These are phyloP conservation scores for Curvularia spicifera DNA, from an alignment of 2,329 filamentous ascomycete species.

Conservation along the genomic window DNA sequence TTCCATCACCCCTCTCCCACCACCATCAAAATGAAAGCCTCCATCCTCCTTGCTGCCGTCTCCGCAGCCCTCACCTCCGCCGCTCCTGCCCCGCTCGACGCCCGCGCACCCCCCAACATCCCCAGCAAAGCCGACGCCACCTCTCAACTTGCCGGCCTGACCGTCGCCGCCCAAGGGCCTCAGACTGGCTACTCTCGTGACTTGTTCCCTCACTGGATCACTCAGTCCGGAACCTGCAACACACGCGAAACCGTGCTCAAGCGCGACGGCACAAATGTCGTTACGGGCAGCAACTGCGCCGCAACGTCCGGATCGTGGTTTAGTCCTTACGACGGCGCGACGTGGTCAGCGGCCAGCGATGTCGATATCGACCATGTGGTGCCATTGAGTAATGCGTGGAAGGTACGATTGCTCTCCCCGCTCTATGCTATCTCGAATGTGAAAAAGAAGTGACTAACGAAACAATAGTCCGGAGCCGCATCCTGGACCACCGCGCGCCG, in stretches of 20 bases:
- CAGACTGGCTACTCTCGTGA: conserved; percentile 68
- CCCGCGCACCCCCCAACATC: conserved; percentile 64
- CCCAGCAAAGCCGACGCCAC: conserved; percentile 65
- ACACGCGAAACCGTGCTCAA: conserved; percentile 74
- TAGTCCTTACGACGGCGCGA: conserved; percentile 75
- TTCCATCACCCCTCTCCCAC: neutral
- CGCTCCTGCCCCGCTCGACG: conserved; percentile 39
- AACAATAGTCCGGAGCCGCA: conserved; percentile 66
- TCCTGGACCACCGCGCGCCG: conserved; percentile 73
- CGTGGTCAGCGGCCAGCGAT: conserved; percentile 71
- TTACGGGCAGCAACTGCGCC: conserved; percentile 64
- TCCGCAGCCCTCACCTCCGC: conserved; percentile 35
- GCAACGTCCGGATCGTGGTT: conserved; percentile 72
- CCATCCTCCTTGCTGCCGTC: conserved; percentile 34
- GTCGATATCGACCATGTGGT: conserved; percentile 87
- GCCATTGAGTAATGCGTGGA: conserved; percentile 81
- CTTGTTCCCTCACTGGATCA: conserved; percentile 75
- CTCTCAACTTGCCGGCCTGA: conserved; percentile 64
- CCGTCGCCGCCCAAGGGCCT: conserved; percentile 62
- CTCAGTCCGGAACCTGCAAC: conserved; percentile 66
- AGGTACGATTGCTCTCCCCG: conserved; percentile 54
- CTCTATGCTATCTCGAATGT: no score
- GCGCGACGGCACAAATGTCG: conserved; percentile 72
- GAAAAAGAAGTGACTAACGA: no score
- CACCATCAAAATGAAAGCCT: conserved; percentile 39